Evolutionary conservation across 805 yeast genomes (phyloP).

Genomic region (Jamesozyma piceae): DNA sequence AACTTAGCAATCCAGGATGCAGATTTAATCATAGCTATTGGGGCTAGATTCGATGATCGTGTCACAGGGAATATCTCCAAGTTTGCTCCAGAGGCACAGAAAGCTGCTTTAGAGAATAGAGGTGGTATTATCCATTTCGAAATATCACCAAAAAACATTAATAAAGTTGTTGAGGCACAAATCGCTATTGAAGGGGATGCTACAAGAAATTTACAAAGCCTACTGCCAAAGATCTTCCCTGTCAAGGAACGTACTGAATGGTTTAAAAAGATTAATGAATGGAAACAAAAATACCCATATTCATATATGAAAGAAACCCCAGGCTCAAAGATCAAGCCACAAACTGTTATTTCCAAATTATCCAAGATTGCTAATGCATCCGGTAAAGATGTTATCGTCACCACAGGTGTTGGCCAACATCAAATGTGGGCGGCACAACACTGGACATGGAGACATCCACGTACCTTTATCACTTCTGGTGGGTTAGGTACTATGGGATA

Average conservation of each 20-base stretch:
- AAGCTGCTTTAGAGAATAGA: slow-evolving; percentile 76
- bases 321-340: slow-evolving; percentile 80
- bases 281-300: slow-evolving; percentile 86
- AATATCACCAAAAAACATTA: slow-evolving; percentile 91
- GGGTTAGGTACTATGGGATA: slow-evolving; percentile 98
- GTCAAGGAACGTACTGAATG: slow-evolving; percentile 69
- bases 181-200: slow-evolving; percentile 97
- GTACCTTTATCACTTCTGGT: slow-evolving; percentile 95
- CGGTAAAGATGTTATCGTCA: slow-evolving; percentile 69
- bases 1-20: slow-evolving; percentile 90
- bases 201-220: slow-evolving; percentile 58
- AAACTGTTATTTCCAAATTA: slow-evolving; percentile 75
- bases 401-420: slow-evolving; percentile 99
- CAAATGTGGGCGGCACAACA: slow-evolving; percentile 99
- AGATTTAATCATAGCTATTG: slow-evolving; percentile 85
- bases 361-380: slow-evolving; percentile 52
- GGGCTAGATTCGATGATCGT: slow-evolving; percentile 98
- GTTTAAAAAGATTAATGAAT: slow-evolving; percentile 61
- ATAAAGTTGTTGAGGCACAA: slow-evolving; percentile 92
- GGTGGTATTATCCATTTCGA: slow-evolving; percentile 98
- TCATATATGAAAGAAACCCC: slow-evolving; percentile 72
- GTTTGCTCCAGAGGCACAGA: slow-evolving; percentile 89
- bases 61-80: slow-evolving; percentile 79
- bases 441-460: slow-evolving; percentile 86
- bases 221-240: slow-evolving; percentile 59